These are phyloP conservation scores for Mycena floridula DNA, from an alignment of 768 basidiomycete genomes.

Conservation along the genomic window DNA sequence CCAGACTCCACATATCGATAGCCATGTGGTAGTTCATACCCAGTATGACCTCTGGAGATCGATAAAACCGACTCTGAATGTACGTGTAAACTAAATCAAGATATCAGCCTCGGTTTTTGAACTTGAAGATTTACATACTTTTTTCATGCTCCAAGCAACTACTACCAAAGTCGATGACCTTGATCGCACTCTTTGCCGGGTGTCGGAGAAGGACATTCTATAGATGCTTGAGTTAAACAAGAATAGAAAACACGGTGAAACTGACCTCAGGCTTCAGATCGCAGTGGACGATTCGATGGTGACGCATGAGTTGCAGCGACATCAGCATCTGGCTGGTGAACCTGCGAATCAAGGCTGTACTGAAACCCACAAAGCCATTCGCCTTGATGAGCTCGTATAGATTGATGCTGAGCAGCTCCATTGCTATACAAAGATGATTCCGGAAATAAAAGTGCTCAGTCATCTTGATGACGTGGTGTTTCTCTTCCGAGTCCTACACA, in stretches of 20 bases:
- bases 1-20: slow-evolving; percentile 99
- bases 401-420: slow-evolving; percentile 97
- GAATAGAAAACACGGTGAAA: slow-evolving; percentile 3
- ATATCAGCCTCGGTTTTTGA: too few relatives aligned
- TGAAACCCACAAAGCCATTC: slow-evolving; percentile 97
- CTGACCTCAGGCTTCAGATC: slow-evolving; percentile 96
- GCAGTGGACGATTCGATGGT: slow-evolving; percentile 97
- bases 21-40: slow-evolving; percentile 99
- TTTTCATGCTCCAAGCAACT: slow-evolving; percentile 99
- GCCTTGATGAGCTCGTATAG: slow-evolving; percentile 99
- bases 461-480: slow-evolving; percentile 97
- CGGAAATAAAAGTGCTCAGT: slow-evolving; percentile 98
- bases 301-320: slow-evolving; percentile 88
- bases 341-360: slow-evolving; percentile 88
- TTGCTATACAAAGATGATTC: slow-evolving; percentile 95
- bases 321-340: slow-evolving; percentile 95
- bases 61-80: slow-evolving; percentile 98
- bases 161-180: slow-evolving; percentile 98
- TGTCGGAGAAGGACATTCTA: slow-evolving; percentile 94
- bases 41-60: slow-evolving; percentile 98
- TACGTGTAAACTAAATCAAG: slow-evolving; percentile 85
- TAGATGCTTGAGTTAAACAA: slow-evolving; percentile 3
- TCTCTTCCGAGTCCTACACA: slow-evolving; percentile 86
- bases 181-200: slow-evolving; percentile 93
- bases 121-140: slow-evolving; percentile 69